Percentiles rank a stretch among this genome's conserved stretches.
Evolutionary conservation across 345 rosid species (phyloP).

Genomic region (Brassica carinata): DNA sequence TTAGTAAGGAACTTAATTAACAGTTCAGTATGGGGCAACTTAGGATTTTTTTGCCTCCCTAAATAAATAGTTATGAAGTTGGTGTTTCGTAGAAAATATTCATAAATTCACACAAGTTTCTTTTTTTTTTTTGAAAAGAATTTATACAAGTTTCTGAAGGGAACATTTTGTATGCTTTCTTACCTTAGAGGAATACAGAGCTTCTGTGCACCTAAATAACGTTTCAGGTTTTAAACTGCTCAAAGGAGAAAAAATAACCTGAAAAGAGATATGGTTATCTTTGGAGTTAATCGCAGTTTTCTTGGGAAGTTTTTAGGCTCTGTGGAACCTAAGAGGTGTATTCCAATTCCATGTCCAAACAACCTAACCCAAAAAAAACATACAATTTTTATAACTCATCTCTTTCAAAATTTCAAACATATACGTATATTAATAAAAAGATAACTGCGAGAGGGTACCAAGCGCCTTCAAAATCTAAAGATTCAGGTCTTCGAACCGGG

Average conservation of each 20-base stretch:
- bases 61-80: not conserved
- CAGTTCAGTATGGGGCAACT: not conserved
- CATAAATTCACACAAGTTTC: not conserved
- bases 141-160: not conserved
- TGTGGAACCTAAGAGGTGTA: slow-evolving; percentile 61
- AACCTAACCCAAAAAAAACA: slow-evolving; percentile 46
- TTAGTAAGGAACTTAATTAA: not conserved
- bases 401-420: not conserved
- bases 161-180: not conserved
- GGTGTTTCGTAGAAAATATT: not conserved
- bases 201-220: not conserved
- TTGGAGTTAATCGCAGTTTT: slow-evolving; percentile 56
- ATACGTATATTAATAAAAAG: not conserved
- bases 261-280: slow-evolving; percentile 78
- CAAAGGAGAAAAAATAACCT: slow-evolving; percentile 36
- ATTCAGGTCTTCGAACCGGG: slow-evolving; percentile 69
- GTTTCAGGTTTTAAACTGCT: not conserved
- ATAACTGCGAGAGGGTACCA: slow-evolving; percentile 45
- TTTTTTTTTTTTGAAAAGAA: too few relatives aligned
- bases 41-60: not conserved
- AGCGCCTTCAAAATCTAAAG: slow-evolving; percentile 72
- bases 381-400: not conserved
- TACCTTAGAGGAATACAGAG: not conserved
- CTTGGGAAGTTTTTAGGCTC: slow-evolving; percentile 61
- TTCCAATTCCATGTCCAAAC: slow-evolving; percentile 65